phyloP scores from a whole-genome alignment of 2,329 filamentous ascomycete genomes.

The Waltergamsia citrina region DNA sequence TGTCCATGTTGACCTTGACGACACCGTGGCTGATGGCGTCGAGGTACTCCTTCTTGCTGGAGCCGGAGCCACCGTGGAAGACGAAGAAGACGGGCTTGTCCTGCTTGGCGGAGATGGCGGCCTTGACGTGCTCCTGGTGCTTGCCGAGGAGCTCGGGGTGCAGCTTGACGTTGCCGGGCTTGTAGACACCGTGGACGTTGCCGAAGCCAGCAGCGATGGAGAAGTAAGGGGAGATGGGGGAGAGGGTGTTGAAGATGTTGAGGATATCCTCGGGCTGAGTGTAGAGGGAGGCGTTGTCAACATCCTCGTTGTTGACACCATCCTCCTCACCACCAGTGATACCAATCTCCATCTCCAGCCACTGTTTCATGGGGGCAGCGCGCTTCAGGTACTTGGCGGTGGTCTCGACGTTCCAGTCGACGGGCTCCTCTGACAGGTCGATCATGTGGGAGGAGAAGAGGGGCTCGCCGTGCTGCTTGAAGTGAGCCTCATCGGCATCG shows the following conservation, averaged over 20 bases:
- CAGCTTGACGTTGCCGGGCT: conserved; percentile 93
- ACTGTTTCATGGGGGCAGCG: conserved; percentile 94
- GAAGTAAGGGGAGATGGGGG: conserved; percentile 88
- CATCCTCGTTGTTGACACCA: conserved; percentile 95
- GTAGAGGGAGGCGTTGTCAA: conserved; percentile 95
- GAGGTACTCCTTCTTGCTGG: conserved; percentile 79
- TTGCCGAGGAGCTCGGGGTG: conserved; percentile 93
- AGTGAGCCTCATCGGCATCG: conserved; percentile 87
- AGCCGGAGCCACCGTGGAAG: conserved; percentile 97
- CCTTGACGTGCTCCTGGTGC: conserved; percentile 88
- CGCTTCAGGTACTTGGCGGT: conserved; percentile 92
- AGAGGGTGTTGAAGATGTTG: conserved; percentile 79
- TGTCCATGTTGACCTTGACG: conserved; percentile 99
- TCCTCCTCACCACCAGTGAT: conserved; percentile 98
- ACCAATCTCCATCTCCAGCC: conserved; percentile 86
- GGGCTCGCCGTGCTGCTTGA: conserved; percentile 86
- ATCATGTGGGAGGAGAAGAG: conserved; percentile 99
- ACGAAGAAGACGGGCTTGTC: conserved; percentile 98
- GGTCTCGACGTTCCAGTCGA: conserved; percentile 85
- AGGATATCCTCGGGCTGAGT: conserved; percentile 96
- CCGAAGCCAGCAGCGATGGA: conserved; percentile 97
- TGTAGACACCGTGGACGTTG: conserved; percentile 99
- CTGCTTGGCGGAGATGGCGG: conserved; percentile 61
- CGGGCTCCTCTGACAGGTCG: conserved; percentile 85
- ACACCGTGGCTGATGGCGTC: conserved; percentile 89